Evolutionary conservation across 768 basidiomycete species (phyloP).

Genomic region (Lactarius akahatsu): DNA sequence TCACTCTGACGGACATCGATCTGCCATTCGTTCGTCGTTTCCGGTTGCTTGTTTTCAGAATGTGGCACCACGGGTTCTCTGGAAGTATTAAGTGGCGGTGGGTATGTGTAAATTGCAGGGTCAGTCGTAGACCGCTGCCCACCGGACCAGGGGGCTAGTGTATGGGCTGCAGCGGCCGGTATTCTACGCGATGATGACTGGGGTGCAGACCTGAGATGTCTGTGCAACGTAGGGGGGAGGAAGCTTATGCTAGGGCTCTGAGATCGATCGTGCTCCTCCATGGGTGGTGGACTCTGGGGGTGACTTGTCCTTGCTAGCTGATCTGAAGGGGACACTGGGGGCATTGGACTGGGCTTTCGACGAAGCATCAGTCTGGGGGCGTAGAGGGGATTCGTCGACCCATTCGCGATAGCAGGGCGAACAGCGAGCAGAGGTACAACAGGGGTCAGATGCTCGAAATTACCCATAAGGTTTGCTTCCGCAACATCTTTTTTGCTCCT

Average conservation of each 20-base stretch:
- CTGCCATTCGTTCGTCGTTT: slow-evolving; percentile 16
- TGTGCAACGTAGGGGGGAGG: slow-evolving; percentile 51
- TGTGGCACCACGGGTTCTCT: slow-evolving; percentile 2
- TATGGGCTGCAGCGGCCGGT: slow-evolving; percentile 2
- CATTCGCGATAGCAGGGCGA: slow-evolving; percentile 22
- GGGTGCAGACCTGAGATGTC: slow-evolving; percentile 40
- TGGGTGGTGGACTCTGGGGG: slow-evolving; percentile 15
- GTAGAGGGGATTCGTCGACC: slow-evolving; percentile 15
- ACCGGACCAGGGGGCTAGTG: slow-evolving; percentile 14
- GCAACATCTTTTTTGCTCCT: slow-evolving; percentile 28
- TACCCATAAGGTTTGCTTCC: slow-evolving; percentile 40
- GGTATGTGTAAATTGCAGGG: slow-evolving; percentile 33
- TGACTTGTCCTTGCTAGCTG: slow-evolving; percentile 6
- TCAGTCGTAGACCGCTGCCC: slow-evolving; percentile 29
- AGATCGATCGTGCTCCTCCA: slow-evolving; percentile 23
- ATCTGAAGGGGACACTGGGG: slow-evolving; percentile 2
- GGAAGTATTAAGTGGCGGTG: slow-evolving; percentile 25
- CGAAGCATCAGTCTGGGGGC: slow-evolving; percentile 24
- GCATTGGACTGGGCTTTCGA: slow-evolving; percentile 18
- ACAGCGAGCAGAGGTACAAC: slow-evolving; percentile 19
- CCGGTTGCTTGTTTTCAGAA: slow-evolving; percentile 3
- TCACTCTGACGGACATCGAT: slow-evolving; percentile 10
- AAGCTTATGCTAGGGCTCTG: slow-evolving; percentile 42
- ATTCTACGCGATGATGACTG: slow-evolving; percentile 19
- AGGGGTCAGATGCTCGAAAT: slow-evolving; percentile 27